Evolutionary conservation across 176 grass and related monocot genomes (phyloP).

Genomic region (Chrysopogon serrulatus): DNA sequence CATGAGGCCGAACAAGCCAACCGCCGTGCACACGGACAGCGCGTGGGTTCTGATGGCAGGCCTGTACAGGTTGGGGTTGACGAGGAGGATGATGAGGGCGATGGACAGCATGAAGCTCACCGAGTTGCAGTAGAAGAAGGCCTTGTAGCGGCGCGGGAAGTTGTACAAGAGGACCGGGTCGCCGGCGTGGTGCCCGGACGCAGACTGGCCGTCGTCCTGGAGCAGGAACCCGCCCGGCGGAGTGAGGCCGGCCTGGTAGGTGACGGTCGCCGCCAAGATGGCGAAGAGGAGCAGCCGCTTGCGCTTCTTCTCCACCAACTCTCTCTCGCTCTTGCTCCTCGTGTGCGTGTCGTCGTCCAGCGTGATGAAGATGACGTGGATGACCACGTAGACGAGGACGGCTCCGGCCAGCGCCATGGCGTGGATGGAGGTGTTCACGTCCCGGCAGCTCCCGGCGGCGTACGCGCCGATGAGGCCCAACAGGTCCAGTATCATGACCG

Average conservation of each 20-base stretch:
- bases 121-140: constrained; percentile 2
- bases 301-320: not conserved
- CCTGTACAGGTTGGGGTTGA: not conserved
- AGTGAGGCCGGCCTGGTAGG: constrained; percentile 40
- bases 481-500: constrained; percentile 16
- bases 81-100: constrained; percentile 21
- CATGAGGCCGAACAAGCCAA: not conserved
- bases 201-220: not conserved
- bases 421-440: not conserved
- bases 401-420: constrained; percentile 3
- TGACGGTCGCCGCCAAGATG: constrained; percentile 30
- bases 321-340: not conserved
- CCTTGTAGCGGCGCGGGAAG: not conserved
- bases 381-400: not conserved
- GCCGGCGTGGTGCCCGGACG: not conserved
- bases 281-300: constrained; percentile 36
- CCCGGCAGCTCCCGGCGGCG: constrained; percentile 23
- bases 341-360: not conserved
- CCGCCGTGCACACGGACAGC: not conserved
- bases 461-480: constrained; percentile 38
- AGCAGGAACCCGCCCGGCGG: constrained; percentile 6
- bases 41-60: not conserved
- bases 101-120: constrained; percentile 35
- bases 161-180: not conserved
- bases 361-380: constrained; percentile 19